Evolutionary conservation across 805 yeast species (phyloP).

Genomic region (Yamadazyma nakazawae): DNA sequence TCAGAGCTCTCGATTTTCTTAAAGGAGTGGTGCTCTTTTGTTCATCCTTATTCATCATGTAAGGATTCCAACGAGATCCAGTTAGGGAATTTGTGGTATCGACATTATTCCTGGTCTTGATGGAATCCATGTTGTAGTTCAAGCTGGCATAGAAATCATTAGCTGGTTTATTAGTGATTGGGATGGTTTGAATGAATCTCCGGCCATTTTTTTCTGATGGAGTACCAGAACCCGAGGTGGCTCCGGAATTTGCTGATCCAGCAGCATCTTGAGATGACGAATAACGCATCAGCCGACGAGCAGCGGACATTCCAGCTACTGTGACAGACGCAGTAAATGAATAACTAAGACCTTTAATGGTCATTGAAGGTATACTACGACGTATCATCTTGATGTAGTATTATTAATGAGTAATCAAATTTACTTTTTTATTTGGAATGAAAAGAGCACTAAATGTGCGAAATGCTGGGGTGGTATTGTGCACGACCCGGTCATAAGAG

Average conservation of each 20-base stretch:
- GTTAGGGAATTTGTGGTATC: conserved; percentile 14
- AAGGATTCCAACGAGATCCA: conserved; percentile 24
- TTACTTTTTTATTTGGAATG: not conserved
- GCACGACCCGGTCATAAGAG: conserved; percentile 10
- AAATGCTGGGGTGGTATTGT: not conserved
- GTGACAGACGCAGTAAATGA: not conserved
- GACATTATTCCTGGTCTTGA: conserved; percentile 10
- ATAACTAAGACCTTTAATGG: not conserved
- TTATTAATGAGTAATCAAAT: conserved; percentile 3
- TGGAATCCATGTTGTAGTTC: conserved; percentile 16
- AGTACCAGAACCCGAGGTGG: conserved; percentile 4
- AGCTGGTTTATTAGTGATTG: conserved; percentile 18
- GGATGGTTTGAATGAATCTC: conserved; percentile 36
- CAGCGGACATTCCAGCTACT: not conserved
- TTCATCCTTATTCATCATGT: conserved; percentile 7
- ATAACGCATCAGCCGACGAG: conserved; percentile 12
- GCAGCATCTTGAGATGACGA: conserved; percentile 19
- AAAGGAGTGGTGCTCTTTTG: conserved; percentile 14
- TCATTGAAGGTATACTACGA: conserved; percentile 8
- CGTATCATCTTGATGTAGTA: conserved; percentile 9
- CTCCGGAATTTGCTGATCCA: conserved; percentile 5
- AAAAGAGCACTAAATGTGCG: conserved; percentile 4
- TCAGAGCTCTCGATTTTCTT: conserved; percentile 33
- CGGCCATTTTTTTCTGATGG: conserved; percentile 19
- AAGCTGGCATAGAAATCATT: conserved; percentile 21